Conservation (phyloP, 139 green algal species). For the Ettlia oleoabundans region DNA sequence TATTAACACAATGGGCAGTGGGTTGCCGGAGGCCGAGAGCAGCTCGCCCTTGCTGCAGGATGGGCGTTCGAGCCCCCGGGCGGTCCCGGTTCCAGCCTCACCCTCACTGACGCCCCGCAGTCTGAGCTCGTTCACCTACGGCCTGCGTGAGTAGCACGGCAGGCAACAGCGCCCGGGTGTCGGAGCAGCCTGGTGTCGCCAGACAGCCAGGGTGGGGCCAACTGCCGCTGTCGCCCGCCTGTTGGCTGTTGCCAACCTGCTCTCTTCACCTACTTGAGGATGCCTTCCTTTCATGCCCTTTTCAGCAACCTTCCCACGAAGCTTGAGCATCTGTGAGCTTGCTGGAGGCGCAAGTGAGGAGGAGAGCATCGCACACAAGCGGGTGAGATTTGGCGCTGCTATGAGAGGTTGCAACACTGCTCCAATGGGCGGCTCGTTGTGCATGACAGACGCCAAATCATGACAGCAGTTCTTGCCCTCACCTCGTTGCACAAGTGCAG, state of each 20-base stretch:
- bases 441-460: no score
- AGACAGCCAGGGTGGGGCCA: background rate
- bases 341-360: conserved; percentile 10
- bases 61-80: background rate
- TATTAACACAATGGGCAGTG: background rate
- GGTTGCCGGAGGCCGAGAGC: background rate
- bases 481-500: background rate
- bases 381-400: background rate
- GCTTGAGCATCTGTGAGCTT: conserved; percentile 21
- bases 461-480: background rate
- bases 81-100: background rate
- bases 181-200: background rate
- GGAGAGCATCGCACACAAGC: conserved; percentile 21
- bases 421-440: no score
- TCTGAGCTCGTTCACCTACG: background rate
- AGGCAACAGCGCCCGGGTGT: background rate
- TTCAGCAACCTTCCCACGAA: conserved; percentile 27
- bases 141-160: background rate
- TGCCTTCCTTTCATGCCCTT: background rate
- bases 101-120: background rate
- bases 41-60: background rate
- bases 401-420: background rate
- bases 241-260: background rate
- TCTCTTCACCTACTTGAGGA: background rate
- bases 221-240: background rate